Percentiles rank a stretch among this genome's conserved stretches.
Conservation (phyloP, 2,329 filamentous ascomycete species). For the Xylaria multiplex region DNA sequence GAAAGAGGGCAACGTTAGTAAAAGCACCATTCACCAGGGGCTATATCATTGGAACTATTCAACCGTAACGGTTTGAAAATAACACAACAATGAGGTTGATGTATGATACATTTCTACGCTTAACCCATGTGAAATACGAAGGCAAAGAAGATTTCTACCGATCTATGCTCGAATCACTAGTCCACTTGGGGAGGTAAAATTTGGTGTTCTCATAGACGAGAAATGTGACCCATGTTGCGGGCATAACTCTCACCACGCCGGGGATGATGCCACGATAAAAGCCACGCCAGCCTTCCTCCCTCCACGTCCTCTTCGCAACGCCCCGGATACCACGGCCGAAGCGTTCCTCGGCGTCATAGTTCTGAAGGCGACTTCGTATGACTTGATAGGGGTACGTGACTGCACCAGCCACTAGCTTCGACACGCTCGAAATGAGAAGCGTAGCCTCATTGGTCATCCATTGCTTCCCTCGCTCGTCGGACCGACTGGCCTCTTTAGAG, state of each 20-base stretch:
- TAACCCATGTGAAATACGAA: neutral
- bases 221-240: conserved; percentile 96
- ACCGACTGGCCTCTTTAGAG: neutral
- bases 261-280: conserved; percentile 94
- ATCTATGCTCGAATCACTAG: conserved; percentile 20
- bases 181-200: conserved; percentile 68
- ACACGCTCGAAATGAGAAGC: conserved; percentile 79
- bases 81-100: neutral
- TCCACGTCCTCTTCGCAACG: conserved; percentile 78
- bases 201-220: conserved; percentile 96
- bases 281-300: conserved; percentile 79
- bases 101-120: conserved; percentile 21
- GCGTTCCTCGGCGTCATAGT: conserved; percentile 79
- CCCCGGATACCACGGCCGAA: conserved; percentile 78
- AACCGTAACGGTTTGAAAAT: neutral
- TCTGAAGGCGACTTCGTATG: conserved; percentile 86
- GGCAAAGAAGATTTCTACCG: conserved; percentile 5
- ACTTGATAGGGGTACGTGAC: conserved; percentile 97
- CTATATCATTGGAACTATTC: neutral
- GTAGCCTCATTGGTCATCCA: conserved; percentile 78
- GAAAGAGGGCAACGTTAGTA: no score
- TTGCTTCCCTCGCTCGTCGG: conserved; percentile 46
- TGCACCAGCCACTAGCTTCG: conserved; percentile 89
- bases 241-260: conserved; percentile 89
- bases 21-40: neutral